phyloP scores from a whole-genome alignment of 805 yeast species.

The Pichia rugopelliculosa region DNA sequence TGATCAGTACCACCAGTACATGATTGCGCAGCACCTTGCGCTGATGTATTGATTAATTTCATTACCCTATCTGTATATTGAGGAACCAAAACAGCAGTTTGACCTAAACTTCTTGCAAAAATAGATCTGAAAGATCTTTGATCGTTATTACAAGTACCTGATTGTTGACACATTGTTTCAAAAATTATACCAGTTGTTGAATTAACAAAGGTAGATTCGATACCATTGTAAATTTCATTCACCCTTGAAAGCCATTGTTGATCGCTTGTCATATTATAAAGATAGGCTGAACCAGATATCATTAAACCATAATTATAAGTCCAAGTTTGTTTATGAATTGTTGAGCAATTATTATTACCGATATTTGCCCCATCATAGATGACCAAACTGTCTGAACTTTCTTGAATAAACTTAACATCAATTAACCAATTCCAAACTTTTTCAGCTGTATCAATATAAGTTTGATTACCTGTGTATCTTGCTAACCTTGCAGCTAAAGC shows the following conservation, averaged over 20 bases:
- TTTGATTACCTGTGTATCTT: conserved; percentile 63
- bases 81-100: conserved; percentile 50
- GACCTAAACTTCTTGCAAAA: conserved; percentile 55
- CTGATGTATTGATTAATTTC: conserved; percentile 33
- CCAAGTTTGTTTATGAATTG: conserved; percentile 50
- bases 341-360: conserved; percentile 37
- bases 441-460: conserved; percentile 69
- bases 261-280: conserved; percentile 54
- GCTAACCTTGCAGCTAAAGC: conserved; percentile 78
- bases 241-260: conserved; percentile 36
- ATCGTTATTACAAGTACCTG: conserved; percentile 57
- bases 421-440: conserved; percentile 63
- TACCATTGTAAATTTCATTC: conserved; percentile 30
- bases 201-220: conserved; percentile 38
- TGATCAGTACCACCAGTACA: conserved; percentile 84
- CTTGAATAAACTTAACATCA: conserved; percentile 17
- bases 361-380: conserved; percentile 57
- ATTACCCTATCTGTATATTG: conserved; percentile 35
- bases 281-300: conserved; percentile 61
- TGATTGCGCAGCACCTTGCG: conserved; percentile 65
- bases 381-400: conserved; percentile 27
- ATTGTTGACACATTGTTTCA: conserved; percentile 54
- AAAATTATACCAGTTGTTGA: conserved; percentile 39
- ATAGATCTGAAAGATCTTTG: conserved; percentile 72
- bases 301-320: conserved; percentile 64